Evolutionary conservation across 2,329 filamentous ascomycete genomes (phyloP).

Genomic region (Fusarium multiceps): DNA sequence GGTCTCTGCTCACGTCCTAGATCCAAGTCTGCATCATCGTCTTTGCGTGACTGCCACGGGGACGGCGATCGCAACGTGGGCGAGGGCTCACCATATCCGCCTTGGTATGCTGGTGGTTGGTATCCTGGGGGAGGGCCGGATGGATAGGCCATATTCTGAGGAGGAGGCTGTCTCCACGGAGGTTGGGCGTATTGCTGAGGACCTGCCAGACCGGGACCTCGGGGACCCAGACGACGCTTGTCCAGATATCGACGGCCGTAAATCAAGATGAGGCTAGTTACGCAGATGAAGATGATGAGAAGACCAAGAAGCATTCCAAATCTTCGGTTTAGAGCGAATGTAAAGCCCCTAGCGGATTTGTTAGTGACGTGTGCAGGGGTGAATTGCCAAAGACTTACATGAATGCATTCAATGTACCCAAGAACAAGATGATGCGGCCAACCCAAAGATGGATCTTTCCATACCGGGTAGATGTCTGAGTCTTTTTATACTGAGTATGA

Average conservation of each 20-base stretch:
- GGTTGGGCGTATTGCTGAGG: conserved; percentile 46
- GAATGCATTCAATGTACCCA: conserved; percentile 68
- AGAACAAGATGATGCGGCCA: conserved; percentile 63
- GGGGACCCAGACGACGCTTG: conserved; percentile 37
- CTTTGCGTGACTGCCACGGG: conserved; percentile 46
- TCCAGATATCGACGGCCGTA: conserved; percentile 46
- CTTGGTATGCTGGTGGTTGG: conserved; percentile 49
- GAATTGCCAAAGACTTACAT: conserved; percentile 55
- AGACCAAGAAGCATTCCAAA: conserved; percentile 62
- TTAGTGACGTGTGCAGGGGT: not conserved
- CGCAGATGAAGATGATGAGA: conserved; percentile 57
- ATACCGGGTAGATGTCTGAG: conserved; percentile 60
- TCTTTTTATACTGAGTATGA: conserved; percentile 64
- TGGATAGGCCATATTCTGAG: conserved; percentile 38
- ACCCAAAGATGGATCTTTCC: conserved; percentile 67
- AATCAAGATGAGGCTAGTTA: conserved; percentile 55
- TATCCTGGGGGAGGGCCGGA: conserved; percentile 50
- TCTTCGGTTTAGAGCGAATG: conserved; percentile 62
- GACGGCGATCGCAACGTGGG: conserved; percentile 44
- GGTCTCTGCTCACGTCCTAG: conserved; percentile 49
- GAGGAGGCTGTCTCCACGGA: conserved; percentile 47
- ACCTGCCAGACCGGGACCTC: conserved; percentile 26
- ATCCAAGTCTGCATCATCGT: conserved; percentile 49
- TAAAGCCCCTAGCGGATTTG: conserved; percentile 61
- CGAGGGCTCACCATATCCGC: conserved; percentile 46